Evolutionary conservation across 2,329 filamentous ascomycete genomes (phyloP), one percentile per base, ranked within the genome.

Genomic region (Hypoxylon sp.): DNA sequence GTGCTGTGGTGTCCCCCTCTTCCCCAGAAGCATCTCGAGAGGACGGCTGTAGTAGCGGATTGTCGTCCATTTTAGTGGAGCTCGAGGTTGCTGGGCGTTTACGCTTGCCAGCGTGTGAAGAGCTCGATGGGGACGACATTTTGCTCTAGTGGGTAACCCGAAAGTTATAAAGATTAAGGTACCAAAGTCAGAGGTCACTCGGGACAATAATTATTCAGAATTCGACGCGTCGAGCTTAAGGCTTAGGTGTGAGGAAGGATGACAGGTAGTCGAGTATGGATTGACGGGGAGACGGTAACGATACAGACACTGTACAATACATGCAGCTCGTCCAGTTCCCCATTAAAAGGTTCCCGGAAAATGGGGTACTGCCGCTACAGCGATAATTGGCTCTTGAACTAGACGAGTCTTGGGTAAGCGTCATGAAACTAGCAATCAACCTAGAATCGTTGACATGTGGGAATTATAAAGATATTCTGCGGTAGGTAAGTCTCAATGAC

Each of bases 1-100:
- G 86, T 57, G 92, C 88, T 14, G 91, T 90, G 72, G 93, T 92
- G 75, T 92, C 90, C 75, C 88, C 90, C 78, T 95, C 93, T 82
- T 97, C 93, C 71, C 87, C 92, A 14, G 93, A 95, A 67, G 92
- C 92, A 82, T 97, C 93, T 78, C 92, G 89, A 37, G 93, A 94
- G 17, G 92, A 94, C 37, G 92, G 86, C 79, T 91, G 88, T 72
- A 91, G 86, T 54, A 89, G 77, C 67, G 81, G 84, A 77, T 91
- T 88, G 60, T 88, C 86, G 64, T 87, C 82, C 73, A 81, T 80
- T 68, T 85, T 82, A 70, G 83, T 80, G 56, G 82, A 80, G 67
- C 80, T 84, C 72, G 84, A 81, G 68, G 85, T 87, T 65, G 83
- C 83, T 62, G 87, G 88, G 80, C 94, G 90, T 87, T 97, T 97